Percentiles rank a stretch among this genome's conserved stretches.
Conservation (phyloP, 2,329 filamentous ascomycete genomes). For the Drechslerella dactyloides region DNA sequence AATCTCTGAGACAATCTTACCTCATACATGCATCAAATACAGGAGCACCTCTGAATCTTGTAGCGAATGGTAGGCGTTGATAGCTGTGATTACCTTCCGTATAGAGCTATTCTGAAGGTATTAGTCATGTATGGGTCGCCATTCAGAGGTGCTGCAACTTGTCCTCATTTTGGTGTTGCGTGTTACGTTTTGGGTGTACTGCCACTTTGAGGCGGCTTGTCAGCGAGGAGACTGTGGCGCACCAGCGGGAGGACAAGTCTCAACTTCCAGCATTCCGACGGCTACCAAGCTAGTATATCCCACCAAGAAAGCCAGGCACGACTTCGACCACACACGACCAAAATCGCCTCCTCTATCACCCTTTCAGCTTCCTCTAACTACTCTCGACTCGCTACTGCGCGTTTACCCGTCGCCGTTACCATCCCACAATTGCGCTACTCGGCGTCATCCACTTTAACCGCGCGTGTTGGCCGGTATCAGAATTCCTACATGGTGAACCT, state of each 20-base stretch:
- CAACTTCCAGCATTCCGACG: constrained; percentile 48
- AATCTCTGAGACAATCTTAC: no score
- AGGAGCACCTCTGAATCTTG: no score
- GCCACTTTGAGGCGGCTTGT: constrained; percentile 15
- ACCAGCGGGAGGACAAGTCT: constrained; percentile 46
- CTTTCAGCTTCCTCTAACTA: not conserved
- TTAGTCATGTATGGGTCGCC: not conserved
- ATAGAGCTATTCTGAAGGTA: not conserved
- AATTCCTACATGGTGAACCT: constrained; percentile 79
- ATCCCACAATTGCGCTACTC: constrained; percentile 4
- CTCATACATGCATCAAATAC: no score
- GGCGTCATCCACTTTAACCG: constrained; percentile 25
- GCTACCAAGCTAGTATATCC: constrained; percentile 29
- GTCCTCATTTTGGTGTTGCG: constrained; percentile 34
- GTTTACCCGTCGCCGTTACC: not conserved
- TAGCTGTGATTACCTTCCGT: no score
- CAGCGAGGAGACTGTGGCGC: constrained; percentile 26
- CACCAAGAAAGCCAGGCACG: constrained; percentile 30
- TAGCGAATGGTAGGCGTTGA: no score
- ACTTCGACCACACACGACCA: constrained; percentile 32
- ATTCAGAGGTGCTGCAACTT: not conserved
- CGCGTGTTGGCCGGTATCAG: constrained; percentile 46
- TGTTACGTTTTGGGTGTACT: constrained; percentile 10
- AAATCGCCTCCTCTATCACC: constrained; percentile 7
- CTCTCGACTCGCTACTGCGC: not conserved